Evolutionary conservation across 345 rosid genomes (phyloP).

Genomic region (Camelina hispida): DNA sequence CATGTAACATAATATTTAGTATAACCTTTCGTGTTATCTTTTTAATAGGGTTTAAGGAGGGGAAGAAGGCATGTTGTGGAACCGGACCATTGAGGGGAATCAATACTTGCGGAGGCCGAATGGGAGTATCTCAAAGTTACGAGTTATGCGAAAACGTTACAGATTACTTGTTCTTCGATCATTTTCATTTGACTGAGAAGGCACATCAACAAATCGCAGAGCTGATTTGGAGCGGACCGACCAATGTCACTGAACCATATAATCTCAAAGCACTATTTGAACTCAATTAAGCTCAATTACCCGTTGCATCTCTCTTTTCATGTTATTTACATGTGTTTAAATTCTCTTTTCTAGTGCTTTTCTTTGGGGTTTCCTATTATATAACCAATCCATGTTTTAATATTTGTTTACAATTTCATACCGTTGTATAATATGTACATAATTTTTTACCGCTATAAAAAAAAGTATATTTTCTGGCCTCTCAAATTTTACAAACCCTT

Average conservation of each 20-base stretch:
- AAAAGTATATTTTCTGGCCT: neutral
- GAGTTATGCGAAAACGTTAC: slow-evolving; percentile 38
- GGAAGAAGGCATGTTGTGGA: slow-evolving; percentile 47
- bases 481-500: too few species aligned
- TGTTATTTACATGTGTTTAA: neutral
- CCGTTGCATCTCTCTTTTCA: neutral
- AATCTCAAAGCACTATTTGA: slow-evolving; percentile 43
- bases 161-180: slow-evolving; percentile 50
- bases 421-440: too few species aligned
- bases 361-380: neutral
- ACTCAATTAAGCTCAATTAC: neutral
- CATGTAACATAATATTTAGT: neutral
- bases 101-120: slow-evolving; percentile 35
- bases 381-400: neutral
- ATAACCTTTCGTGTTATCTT: neutral
- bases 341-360: too few species aligned
- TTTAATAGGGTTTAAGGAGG: slow-evolving; percentile 45
- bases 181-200: slow-evolving; percentile 43
- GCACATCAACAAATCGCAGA: slow-evolving; percentile 46
- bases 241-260: slow-evolving; percentile 41
- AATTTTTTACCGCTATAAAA: neutral
- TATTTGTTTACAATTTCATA: too few species aligned
- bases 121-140: slow-evolving; percentile 15
- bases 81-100: slow-evolving; percentile 42
- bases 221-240: slow-evolving; percentile 49